These are phyloP conservation scores for Leucogyrophana mollusca DNA, from an alignment of 768 basidiomycete genomes.

Conservation along the genomic window DNA sequence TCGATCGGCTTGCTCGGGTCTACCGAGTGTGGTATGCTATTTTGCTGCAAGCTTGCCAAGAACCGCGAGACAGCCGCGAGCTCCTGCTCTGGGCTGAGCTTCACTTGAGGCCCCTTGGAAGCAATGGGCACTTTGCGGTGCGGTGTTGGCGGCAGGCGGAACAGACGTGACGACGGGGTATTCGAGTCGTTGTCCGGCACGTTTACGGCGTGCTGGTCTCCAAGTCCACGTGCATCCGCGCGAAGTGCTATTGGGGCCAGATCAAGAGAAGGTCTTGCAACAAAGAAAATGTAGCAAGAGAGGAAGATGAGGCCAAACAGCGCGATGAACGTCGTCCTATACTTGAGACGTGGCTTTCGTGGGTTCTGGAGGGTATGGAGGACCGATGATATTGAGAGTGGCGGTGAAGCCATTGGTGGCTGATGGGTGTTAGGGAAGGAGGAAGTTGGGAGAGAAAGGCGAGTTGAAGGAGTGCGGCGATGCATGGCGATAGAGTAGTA, in stretches of 20 bases:
- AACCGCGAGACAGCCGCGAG: conserved; percentile 75
- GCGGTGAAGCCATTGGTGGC: conserved; percentile 13
- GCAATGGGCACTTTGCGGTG: conserved; percentile 13
- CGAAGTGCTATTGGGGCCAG: conserved; percentile 35
- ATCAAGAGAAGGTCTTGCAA: conserved; percentile 41
- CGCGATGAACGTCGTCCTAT: conserved; percentile 53
- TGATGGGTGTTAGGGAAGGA: conserved; percentile 28
- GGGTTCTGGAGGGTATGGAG: conserved; percentile 34
- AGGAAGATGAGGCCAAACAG: conserved; percentile 51
- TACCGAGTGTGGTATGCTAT: conserved; percentile 65
- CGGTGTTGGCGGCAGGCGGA: conserved; percentile 6
- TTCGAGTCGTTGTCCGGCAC: conserved; percentile 10
- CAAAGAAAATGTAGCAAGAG: conserved; percentile 55
- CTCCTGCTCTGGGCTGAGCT: conserved; percentile 56
- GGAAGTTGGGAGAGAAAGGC: conserved; percentile 12
- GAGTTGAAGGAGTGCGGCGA: conserved; percentile 24
- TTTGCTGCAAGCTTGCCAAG: conserved; percentile 70
- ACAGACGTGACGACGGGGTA: conserved; percentile 34
- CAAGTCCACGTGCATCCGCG: conserved; percentile 25
- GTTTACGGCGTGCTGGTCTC: conserved; percentile 24
- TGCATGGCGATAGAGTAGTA: neutral
- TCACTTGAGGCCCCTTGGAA: conserved; percentile 36
- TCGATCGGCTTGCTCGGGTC: conserved; percentile 69
- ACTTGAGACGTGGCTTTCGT: conserved; percentile 41
- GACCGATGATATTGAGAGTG: conserved; percentile 31